Percentiles rank a stretch among this genome's conserved stretches.
Conservation (phyloP, 2,329 filamentous ascomycete genomes). For the Beauveria bassiana region DNA sequence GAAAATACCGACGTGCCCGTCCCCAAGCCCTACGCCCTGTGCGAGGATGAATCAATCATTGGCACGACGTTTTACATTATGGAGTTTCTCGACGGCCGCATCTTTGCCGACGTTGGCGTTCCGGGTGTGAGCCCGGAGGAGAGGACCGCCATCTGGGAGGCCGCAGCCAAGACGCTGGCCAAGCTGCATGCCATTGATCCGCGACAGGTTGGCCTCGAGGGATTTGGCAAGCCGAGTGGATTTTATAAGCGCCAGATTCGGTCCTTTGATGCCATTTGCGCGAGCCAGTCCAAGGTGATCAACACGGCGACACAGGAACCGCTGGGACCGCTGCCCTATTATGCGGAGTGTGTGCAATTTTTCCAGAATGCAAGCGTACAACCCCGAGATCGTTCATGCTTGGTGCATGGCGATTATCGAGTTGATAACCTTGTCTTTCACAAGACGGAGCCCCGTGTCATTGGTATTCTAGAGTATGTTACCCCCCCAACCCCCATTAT, state of each 20-base stretch:
- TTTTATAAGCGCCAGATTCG: slow-evolving; percentile 81
- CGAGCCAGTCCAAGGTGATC: slow-evolving; percentile 60
- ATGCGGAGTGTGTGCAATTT: slow-evolving; percentile 67
- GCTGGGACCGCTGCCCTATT: slow-evolving; percentile 72
- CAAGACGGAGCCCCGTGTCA: slow-evolving; percentile 69
- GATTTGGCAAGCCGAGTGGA: slow-evolving; percentile 59
- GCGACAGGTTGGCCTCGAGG: slow-evolving; percentile 52
- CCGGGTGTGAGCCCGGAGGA: slow-evolving; percentile 60
- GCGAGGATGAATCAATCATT: slow-evolving; percentile 67
- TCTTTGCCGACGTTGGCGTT: slow-evolving; percentile 74
- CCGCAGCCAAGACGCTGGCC: slow-evolving; percentile 70
- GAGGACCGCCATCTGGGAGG: slow-evolving; percentile 68
- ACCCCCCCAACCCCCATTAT: background rate
- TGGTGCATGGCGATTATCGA: slow-evolving; percentile 86
- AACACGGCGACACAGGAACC: slow-evolving; percentile 64
- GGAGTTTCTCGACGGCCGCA: slow-evolving; percentile 80
- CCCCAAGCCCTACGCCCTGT: slow-evolving; percentile 68
- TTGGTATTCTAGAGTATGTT: slow-evolving; percentile 71
- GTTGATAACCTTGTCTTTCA: slow-evolving; percentile 77
- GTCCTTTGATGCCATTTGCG: slow-evolving; percentile 67
- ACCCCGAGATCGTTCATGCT: slow-evolving; percentile 61
- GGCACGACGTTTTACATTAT: slow-evolving; percentile 90
- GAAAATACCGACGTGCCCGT: slow-evolving; percentile 68
- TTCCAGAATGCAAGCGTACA: slow-evolving; percentile 57
- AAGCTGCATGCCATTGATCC: slow-evolving; percentile 68